Base-by-base conservation (phyloP, 1,284 basidiomycete genomes). In the Tilletia setariae region DNA sequence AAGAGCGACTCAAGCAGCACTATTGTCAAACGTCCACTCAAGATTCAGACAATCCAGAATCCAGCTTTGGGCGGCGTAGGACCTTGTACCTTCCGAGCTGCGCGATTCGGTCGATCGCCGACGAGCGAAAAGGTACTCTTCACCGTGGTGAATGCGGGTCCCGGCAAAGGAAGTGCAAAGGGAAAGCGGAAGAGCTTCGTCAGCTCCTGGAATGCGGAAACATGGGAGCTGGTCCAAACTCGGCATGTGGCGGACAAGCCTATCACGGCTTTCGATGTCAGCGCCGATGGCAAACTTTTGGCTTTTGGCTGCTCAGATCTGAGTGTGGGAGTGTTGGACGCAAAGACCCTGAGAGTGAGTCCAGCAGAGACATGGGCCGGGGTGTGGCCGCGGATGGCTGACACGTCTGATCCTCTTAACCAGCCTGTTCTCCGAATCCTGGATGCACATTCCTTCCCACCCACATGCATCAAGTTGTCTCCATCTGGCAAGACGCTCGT, bases 381-480 rank as follows among this genome's bases (percentile, higher is more conserved):
- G n/a, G 21, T 2, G 1, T 8, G 9, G 2, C 62, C 25, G 2
- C 2, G 42, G 4, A 19, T 6, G 11, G 35, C 35, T 40, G 35
- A 40, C 11, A 11, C 4, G 23, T 3, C 4, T 40, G 13, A 0
- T 21, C 2, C 9, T 28, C 35, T 19, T 40, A 6, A 59, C 7
- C 74, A 96, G 93, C 93, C 94, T 0, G 83, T 94, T 9, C 84
- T 93, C 42, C 90, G 90, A 42, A 94, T 98, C 70, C 86, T 97
- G 63, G 91, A 93, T 82, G 91, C 94, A 0, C 96, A 98, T 83
- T 92, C 94, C 72, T 95, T 98, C 82, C 93, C 96, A 1, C 89
- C 93, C 1, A 98, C 95, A 0, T 89, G 90, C 1, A 84, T 98
- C 67, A 88, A 87, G 68, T 98, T 98, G 85, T 94, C 91, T 80